phyloP scores from a whole-genome alignment of 1,284 basidiomycete genomes.

The Cutaneotrichosporon dermatis region DNA sequence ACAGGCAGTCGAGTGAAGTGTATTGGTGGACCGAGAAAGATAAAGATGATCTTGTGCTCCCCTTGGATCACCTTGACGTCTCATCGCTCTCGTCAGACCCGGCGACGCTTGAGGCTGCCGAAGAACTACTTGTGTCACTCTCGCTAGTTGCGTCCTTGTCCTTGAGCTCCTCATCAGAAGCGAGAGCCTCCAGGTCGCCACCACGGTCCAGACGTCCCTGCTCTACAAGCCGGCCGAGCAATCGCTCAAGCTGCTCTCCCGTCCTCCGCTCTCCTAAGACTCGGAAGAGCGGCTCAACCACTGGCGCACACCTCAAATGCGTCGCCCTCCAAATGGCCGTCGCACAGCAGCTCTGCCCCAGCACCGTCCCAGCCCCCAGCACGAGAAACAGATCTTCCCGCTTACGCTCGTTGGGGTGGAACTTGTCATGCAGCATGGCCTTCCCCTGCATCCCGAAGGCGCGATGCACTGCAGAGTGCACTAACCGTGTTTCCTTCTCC shows the following conservation, averaged over 20 bases:
- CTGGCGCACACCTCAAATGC: slow-evolving; percentile 8
- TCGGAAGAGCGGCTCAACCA: background rate
- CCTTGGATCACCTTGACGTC: too few species aligned
- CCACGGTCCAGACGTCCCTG: background rate
- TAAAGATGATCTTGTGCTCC: too few species aligned
- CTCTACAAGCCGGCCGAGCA: background rate
- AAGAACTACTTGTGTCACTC: too few species aligned
- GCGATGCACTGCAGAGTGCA: slow-evolving; percentile 12
- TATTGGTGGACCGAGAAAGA: too few species aligned
- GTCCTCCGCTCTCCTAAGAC: background rate
- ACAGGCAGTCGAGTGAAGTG: too few species aligned
- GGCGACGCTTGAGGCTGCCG: too few species aligned
- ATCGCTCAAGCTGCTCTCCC: background rate
- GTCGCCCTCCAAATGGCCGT: slow-evolving; percentile 13
- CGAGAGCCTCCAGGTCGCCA: too few species aligned
- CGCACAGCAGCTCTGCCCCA: slow-evolving; percentile 4
- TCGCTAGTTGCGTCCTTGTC: too few species aligned
- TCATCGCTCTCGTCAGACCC: too few species aligned
- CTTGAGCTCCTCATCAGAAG: background rate
- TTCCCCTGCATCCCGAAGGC: slow-evolving; percentile 15
- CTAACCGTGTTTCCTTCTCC: slow-evolving; percentile 8
- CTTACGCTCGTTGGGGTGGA: slow-evolving; percentile 5
- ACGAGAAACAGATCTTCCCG: slow-evolving; percentile 8
- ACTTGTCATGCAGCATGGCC: slow-evolving; percentile 20
- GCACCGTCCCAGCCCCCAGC: background rate